Percentiles rank a stretch among this genome's conserved stretches.
Evolutionary conservation across 495 filamentous ascomycete genomes (phyloP).

Genomic region (Niebla homalea): DNA sequence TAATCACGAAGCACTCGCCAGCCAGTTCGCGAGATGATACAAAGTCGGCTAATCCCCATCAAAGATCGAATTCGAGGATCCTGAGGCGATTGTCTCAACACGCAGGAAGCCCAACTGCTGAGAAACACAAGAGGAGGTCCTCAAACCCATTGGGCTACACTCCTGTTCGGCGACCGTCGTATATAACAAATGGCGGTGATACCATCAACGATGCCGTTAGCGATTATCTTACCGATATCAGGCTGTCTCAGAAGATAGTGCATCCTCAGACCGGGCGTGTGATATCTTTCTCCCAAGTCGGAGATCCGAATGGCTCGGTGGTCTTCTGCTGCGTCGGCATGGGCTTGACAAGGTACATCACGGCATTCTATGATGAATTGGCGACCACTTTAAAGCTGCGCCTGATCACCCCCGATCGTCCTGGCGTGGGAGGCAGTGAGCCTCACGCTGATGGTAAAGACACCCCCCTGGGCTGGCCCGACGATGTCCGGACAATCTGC

Average conservation of each 20-base stretch:
- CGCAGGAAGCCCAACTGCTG: conserved; percentile 21
- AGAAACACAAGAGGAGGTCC: conserved; percentile 29
- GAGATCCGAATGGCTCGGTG: conserved; percentile 79
- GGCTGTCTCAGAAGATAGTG: conserved; percentile 71
- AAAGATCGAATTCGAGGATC: conserved; percentile 22
- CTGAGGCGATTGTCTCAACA: conserved; percentile 26
- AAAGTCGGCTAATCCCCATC: conserved; percentile 19
- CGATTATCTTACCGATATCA: conserved; percentile 69
- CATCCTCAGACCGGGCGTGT: conserved; percentile 75
- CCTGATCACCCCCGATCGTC: conserved; percentile 86
- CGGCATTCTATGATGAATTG: conserved; percentile 94
- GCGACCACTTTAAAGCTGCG: conserved; percentile 78
- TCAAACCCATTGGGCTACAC: conserved; percentile 18
- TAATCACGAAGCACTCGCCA: conserved; percentile 30
- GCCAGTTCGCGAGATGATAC: conserved; percentile 2
- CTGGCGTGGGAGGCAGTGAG: conserved; percentile 87
- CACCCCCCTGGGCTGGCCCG: conserved; percentile 88
- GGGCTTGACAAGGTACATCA: conserved; percentile 92
- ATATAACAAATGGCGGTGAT: conserved; percentile 63
- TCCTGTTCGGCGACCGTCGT: conserved; percentile 19
- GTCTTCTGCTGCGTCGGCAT: conserved; percentile 97
- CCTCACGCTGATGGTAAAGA: conserved; percentile 65
- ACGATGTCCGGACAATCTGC: conserved; percentile 93
- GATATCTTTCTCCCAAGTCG: conserved; percentile 95
- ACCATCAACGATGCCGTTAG: conserved; percentile 75